Percentiles rank a stretch among this genome's conserved stretches.
These are phyloP conservation scores for Tubosaeta sp. DNA, from an alignment of 768 basidiomycete species.

Conservation along the genomic window DNA sequence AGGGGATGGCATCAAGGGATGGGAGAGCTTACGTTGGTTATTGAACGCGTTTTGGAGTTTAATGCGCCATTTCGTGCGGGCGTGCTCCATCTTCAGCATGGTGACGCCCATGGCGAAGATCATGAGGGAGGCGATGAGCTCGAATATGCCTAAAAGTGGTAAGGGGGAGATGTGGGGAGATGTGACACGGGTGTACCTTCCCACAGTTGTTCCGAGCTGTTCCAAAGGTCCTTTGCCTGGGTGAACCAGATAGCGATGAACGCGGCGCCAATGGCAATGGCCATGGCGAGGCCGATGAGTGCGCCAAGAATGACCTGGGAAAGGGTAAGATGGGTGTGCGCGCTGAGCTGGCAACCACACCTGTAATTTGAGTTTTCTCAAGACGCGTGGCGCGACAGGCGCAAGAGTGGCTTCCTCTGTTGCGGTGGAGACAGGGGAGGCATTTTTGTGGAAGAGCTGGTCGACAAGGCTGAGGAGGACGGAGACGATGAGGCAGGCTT, in stretches of 20 bases:
- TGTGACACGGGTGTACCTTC: slow-evolving; percentile 55
- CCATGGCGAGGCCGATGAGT: slow-evolving; percentile 66
- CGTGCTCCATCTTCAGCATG: slow-evolving; percentile 93
- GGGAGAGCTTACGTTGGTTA: slow-evolving; percentile 40
- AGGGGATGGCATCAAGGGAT: too few relatives aligned
- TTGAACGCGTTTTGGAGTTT: slow-evolving; percentile 82
- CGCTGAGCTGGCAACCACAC: slow-evolving; percentile 24
- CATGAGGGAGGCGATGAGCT: slow-evolving; percentile 69
- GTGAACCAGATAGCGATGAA: slow-evolving; percentile 98
- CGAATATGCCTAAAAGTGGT: slow-evolving; percentile 51
- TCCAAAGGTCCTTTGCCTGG: slow-evolving; percentile 79
- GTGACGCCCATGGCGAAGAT: slow-evolving; percentile 92
- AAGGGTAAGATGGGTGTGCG: neutral
- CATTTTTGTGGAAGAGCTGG: slow-evolving; percentile 56
- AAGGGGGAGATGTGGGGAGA: neutral
- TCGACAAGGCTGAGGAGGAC: slow-evolving; percentile 90
- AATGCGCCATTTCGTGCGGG: slow-evolving; percentile 91
- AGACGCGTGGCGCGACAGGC: slow-evolving; percentile 39
- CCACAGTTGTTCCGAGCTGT: slow-evolving; percentile 84
- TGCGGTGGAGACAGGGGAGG: too few relatives aligned
- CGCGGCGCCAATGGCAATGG: slow-evolving; percentile 81
- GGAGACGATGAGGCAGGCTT: slow-evolving; percentile 88
- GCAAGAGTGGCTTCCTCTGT: slow-evolving; percentile 22
- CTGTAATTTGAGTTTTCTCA: slow-evolving; percentile 70
- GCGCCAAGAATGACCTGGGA: slow-evolving; percentile 74